Evolutionary conservation across 2,329 filamentous ascomycete genomes (phyloP).

Genomic region (Colletotrichum falcatum): DNA sequence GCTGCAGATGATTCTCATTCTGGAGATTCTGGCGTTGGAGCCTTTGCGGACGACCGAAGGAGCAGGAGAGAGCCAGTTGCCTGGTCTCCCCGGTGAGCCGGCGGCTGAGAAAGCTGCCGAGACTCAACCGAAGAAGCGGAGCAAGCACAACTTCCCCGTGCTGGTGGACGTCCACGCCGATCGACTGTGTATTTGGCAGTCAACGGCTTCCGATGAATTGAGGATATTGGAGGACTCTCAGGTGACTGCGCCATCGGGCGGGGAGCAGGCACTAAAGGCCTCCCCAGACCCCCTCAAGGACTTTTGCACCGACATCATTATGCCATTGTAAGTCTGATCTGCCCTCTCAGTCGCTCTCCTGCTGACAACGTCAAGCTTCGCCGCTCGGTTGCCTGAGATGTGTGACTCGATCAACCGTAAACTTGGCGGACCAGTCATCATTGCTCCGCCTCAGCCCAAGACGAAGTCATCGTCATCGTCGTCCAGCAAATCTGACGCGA

Average conservation of each 20-base stretch:
- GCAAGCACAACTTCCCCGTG: constrained; percentile 72
- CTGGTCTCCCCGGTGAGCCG: constrained; percentile 55
- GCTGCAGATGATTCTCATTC: constrained; percentile 81
- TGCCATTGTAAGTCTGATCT: constrained; percentile 74
- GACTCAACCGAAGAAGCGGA: constrained; percentile 64
- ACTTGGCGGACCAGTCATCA: constrained; percentile 76
- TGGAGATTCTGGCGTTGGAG: constrained; percentile 81
- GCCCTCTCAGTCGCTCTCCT: background rate
- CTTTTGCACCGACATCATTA: constrained; percentile 84
- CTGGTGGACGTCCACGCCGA: constrained; percentile 81
- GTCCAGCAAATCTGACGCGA: constrained; percentile 56
- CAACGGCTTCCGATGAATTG: constrained; percentile 73
- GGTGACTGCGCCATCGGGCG: constrained; percentile 48
- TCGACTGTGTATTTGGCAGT: constrained; percentile 86
- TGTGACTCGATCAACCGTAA: constrained; percentile 80
- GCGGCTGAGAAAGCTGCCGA: constrained; percentile 49
- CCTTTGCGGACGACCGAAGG: constrained; percentile 58
- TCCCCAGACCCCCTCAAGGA: constrained; percentile 75
- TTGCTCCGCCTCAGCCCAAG: constrained; percentile 66
- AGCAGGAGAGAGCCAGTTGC: constrained; percentile 59
- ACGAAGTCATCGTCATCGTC: constrained; percentile 49
- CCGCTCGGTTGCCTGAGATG: constrained; percentile 77
- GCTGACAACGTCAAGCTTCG: constrained; percentile 69
- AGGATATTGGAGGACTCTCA: constrained; percentile 64
- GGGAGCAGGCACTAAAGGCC: constrained; percentile 54